Percentiles rank a stretch among this genome's conserved stretches.
Conservation (phyloP, 1,284 basidiomycete genomes). For the Mycosarcoma mackinlayi region DNA sequence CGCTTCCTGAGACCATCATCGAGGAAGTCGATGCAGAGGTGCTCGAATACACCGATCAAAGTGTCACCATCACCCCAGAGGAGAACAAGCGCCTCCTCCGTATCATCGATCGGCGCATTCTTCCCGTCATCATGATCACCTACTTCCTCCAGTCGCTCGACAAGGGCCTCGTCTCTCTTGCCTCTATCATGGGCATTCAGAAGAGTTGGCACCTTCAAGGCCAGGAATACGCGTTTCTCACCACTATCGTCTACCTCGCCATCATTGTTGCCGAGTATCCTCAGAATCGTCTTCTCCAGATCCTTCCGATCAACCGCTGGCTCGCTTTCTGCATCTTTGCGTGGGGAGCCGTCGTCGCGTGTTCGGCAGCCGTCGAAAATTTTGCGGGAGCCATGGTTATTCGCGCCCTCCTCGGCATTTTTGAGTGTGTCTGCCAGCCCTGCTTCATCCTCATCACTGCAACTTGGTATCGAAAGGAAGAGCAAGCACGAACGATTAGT, state of each 20-base stretch:
- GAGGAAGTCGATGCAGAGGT: conserved; percentile 48
- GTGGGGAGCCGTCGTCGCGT: conserved; percentile 50
- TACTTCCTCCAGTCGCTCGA: conserved; percentile 73
- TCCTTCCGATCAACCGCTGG: conserved; percentile 54
- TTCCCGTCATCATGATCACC: conserved; percentile 73
- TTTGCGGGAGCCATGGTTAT: conserved; percentile 51
- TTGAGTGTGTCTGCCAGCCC: conserved; percentile 59
- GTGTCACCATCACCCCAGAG: conserved; percentile 37
- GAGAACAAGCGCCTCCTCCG: conserved; percentile 64
- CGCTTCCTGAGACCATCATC: conserved; percentile 39
- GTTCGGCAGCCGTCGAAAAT: conserved; percentile 50
- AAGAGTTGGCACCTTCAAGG: conserved; percentile 58
- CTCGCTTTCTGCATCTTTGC: conserved; percentile 44
- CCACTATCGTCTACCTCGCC: conserved; percentile 60
- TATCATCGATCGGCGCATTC: conserved; percentile 73
- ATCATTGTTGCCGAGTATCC: conserved; percentile 51
- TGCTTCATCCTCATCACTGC: conserved; percentile 54
- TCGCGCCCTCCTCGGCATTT: conserved; percentile 60
- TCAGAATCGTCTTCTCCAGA: conserved; percentile 55
- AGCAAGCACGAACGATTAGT: conserved; percentile 44
- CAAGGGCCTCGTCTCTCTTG: conserved; percentile 73
- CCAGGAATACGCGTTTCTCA: conserved; percentile 59
- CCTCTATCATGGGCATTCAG: conserved; percentile 73
- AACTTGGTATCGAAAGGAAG: conserved; percentile 49
- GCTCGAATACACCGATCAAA: conserved; percentile 31